Conservation (phyloP, 2,329 filamentous ascomycete species). For the Calonectria hawksworthii region DNA sequence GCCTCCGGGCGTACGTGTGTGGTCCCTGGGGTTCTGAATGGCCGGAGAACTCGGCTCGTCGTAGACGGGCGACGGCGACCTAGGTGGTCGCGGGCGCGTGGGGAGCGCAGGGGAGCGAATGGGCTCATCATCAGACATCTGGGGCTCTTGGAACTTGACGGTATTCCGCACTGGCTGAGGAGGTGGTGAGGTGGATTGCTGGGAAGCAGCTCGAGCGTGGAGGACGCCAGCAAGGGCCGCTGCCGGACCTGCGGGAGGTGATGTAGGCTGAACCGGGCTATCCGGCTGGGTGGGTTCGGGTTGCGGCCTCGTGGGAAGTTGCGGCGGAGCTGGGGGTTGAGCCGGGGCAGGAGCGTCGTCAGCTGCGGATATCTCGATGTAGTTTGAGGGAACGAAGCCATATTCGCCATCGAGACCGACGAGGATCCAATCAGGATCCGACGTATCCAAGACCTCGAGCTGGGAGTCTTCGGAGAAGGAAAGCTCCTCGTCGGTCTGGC, state of each 20-base stretch:
- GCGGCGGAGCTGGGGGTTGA: slow-evolving; percentile 53
- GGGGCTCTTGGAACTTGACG: slow-evolving; percentile 44
- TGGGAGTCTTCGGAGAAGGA: slow-evolving; percentile 92
- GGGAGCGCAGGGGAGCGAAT: slow-evolving; percentile 56
- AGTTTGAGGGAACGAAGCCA: slow-evolving; percentile 96
- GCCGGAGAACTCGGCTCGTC: slow-evolving; percentile 40
- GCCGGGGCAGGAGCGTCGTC: slow-evolving; percentile 59
- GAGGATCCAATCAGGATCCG: slow-evolving; percentile 96
- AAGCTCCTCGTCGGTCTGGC: slow-evolving; percentile 97
- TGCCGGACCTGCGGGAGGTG: slow-evolving; percentile 60
- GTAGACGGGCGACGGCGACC: slow-evolving; percentile 40
- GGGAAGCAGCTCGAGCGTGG: slow-evolving; percentile 58
- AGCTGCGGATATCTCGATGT: slow-evolving; percentile 80
- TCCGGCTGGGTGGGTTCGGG: slow-evolving; percentile 51
- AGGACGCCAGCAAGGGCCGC: slow-evolving; percentile 70
- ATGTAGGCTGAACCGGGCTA: slow-evolving; percentile 44
- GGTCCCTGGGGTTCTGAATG: slow-evolving; percentile 52
- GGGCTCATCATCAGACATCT: slow-evolving; percentile 48
- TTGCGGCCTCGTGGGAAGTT: slow-evolving; percentile 59
- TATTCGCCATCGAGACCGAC: slow-evolving; percentile 88
- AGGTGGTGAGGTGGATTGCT: slow-evolving; percentile 37
- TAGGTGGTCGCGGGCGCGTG: slow-evolving; percentile 47
- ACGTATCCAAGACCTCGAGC: slow-evolving; percentile 88
- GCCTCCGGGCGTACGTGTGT: slow-evolving; percentile 76
- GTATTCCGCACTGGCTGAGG: slow-evolving; percentile 45